Evolutionary conservation across 768 basidiomycete genomes (phyloP).

Genomic region (Suillus fuscotomentosus): DNA sequence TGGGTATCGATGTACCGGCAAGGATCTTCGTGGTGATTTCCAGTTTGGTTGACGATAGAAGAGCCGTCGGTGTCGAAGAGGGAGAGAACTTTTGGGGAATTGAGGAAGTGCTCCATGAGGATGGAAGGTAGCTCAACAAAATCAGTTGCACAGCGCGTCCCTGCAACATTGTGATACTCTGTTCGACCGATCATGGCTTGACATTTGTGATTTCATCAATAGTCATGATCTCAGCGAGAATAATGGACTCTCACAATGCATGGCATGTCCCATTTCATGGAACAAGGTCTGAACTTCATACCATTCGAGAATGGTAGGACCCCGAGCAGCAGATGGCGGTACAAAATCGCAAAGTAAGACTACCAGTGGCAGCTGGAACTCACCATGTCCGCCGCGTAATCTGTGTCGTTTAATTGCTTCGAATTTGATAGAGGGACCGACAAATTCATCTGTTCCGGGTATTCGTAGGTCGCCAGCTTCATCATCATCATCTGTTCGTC

Average conservation of each 20-base stretch:
- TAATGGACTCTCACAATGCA: conserved; percentile 80
- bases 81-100: conserved; percentile 77
- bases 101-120: conserved; percentile 97
- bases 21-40: conserved; percentile 73
- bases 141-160: conserved; percentile 96
- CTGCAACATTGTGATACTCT: conserved; percentile 96
- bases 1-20: conserved; percentile 87
- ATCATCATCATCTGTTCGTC: conserved; percentile 92
- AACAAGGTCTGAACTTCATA: conserved; percentile 92
- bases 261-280: conserved; percentile 99
- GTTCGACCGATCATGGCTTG: conserved; percentile 97
- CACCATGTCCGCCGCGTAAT: conserved; percentile 61
- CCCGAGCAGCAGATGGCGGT: conserved; percentile 54
- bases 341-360: conserved; percentile 89
- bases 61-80: conserved; percentile 64
- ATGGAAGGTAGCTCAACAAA: conserved; percentile 98
- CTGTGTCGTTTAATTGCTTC: conserved; percentile 60
- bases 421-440: conserved; percentile 57
- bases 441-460: conserved; percentile 37
- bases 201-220: conserved; percentile 5
- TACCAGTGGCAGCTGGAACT: conserved; percentile 87
- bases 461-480: conserved; percentile 55
- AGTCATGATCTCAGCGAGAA: conserved; percentile 3
- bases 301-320: conserved; percentile 81
- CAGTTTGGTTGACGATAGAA: conserved; percentile 43